A percentile compares a stretch with the other conserved stretches of the same genome.
These are phyloP conservation scores for Aspergillus pseudoviridinutans DNA, from an alignment of 2,329 filamentous ascomycete species.

Conservation along the genomic window DNA sequence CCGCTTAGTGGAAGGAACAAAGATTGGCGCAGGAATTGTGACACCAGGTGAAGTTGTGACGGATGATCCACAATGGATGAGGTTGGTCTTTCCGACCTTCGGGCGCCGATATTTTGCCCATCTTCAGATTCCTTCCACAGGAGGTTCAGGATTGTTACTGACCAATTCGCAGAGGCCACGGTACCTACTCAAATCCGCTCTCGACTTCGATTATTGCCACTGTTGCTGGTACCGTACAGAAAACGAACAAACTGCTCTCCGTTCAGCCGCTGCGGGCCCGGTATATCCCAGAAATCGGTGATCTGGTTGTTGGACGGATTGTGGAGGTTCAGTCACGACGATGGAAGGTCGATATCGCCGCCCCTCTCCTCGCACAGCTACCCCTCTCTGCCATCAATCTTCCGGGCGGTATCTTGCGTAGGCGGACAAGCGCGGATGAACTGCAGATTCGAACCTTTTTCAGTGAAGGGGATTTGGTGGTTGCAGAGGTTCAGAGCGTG, in stretches of 20 bases:
- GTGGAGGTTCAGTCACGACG: conserved; percentile 88
- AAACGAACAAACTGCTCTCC: conserved; percentile 95
- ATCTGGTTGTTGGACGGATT: conserved; percentile 89
- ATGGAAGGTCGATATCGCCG: conserved; percentile 93
- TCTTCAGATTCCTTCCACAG: conserved; percentile 26
- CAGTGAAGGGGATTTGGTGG: conserved; percentile 85
- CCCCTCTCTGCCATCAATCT: conserved; percentile 90
- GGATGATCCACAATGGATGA: conserved; percentile 95
- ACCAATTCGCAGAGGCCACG: conserved; percentile 67
- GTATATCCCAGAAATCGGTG: conserved; percentile 93
- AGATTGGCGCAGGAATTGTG: conserved; percentile 55
- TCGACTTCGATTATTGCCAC: conserved; percentile 74
- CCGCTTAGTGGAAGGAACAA: conserved; percentile 24
- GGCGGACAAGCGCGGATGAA: conserved; percentile 92
- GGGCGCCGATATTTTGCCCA: not conserved
- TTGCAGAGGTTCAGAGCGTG: conserved; percentile 90
- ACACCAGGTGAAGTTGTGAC: conserved; percentile 89
- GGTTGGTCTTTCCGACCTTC: conserved; percentile 20
- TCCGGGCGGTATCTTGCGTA: conserved; percentile 85
- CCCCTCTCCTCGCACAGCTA: conserved; percentile 77
- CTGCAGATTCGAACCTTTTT: conserved; percentile 98
- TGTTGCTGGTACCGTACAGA: conserved; percentile 82
- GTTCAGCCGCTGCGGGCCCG: conserved; percentile 85
- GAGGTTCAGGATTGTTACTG: conserved; percentile 1
- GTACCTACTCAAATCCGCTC: conserved; percentile 68